Base-by-base conservation (phyloP, 2,329 filamentous ascomycete genomes). In the Lecanicillium sp. region DNA sequence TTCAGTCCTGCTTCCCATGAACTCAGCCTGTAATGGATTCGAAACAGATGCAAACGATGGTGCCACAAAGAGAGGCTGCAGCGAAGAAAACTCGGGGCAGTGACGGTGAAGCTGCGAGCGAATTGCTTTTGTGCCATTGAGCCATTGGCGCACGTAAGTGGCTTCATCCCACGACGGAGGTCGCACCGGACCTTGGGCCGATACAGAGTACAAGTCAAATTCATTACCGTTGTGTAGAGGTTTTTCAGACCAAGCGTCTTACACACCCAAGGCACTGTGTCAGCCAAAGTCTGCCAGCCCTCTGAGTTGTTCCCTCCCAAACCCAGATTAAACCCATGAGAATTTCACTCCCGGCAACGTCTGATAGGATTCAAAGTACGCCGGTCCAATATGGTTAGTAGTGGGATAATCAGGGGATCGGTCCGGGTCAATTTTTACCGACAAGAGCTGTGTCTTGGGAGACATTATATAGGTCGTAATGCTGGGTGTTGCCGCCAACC, bases 401-500 rank as follows among this genome's bases (percentile, higher is more conserved):
- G 70, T 75, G 2, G 78, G 77, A 45, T 80, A 81, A 53, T 81
- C 76, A 0, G 55, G 43, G 0, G 75, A 75, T 14, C 67, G 62
- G 1, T 56, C 52, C 1, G 63, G 61, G 38, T 77, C 63, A 35
- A 71, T 58, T 2, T 65, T 73, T 20, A 75, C n/a, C 75, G 36
- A 75, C 63, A 6, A 71, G 59, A 5, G 71, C 71, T 7, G 61
- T 58, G 1, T 63, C 54, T 7, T 78, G 67, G 5, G 64, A 66
- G 2, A 65, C 57, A 46, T 80, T 67, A 54, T 75, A 81, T 28
- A 81, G 62, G 4, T 75, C 74, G 46, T 73, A 78, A 57, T 81
- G 76, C 56, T 82, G 77, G 0, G 78, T 80, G 48, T 80, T 82
- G 12, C 78, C 78, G 3, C 78, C 77, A 2, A 82, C 75, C 9